Base-by-base conservation (phyloP, 2,329 filamentous ascomycete genomes). In the Periconia sp. region DNA sequence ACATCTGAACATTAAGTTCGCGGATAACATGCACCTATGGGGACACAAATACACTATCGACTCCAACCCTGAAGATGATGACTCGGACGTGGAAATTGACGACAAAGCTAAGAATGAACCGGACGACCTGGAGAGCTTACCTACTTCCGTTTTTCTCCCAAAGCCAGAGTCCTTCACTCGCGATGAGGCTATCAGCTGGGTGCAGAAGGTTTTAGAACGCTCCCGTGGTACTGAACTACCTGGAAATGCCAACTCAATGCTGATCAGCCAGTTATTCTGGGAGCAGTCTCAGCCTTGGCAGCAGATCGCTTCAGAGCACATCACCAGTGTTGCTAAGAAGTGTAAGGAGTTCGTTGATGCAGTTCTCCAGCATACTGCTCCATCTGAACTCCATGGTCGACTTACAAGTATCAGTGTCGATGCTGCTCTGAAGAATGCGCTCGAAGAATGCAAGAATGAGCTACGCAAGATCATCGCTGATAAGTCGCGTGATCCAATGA, bases 261-360 rank as follows among this genome's bases (percentile, higher is more conserved):
- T 88, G 11, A 77, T 89, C 0, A 73, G 74, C 0, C 81, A 87
- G 19, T 65, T 90, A 0, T 89, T 89, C 62, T 72, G 72, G 18
- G 79, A 86, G 44, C 85, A 89, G 53, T 84, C 79, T 0, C 50
- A 59, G 7, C 80, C 79, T 0, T 89, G 85, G 86, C 66, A 76
- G 42, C 30, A 52, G 0, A 75, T 81, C 2, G 74, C 69, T 3
- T 51, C 43, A 2, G 42, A 56, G 0, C 76, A 79, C 50, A 68
- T 79, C 40, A 57, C 68, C 5, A 66, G 54, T 0, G 66, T 81
- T 31, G 66, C 72, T 40, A 45, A 58, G 0, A 60, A 65, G 0
- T 72, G 73, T 42, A 61, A 64, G 33, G 52, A 58, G 3, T 77
- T 80, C 47, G 57, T 81, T 2, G 31, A 63, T 1, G 58, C 62